These are phyloP conservation scores for Phytophthora kernoviae DNA, from an alignment of 352 stramenopile genomes.

Conservation along the genomic window DNA sequence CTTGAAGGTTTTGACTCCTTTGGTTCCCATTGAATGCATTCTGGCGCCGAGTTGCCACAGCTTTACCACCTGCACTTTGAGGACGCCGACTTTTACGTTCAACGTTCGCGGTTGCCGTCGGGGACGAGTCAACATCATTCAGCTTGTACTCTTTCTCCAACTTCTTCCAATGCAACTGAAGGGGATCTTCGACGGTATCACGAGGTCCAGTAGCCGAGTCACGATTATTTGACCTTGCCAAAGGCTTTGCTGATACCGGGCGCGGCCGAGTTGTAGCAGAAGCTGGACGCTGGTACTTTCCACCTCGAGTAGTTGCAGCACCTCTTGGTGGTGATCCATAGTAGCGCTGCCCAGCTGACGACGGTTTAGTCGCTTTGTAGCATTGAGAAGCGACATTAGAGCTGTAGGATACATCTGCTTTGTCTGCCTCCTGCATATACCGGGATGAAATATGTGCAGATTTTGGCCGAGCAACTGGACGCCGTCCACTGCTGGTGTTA, in stretches of 20 bases:
- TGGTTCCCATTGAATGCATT: constrained; percentile 5
- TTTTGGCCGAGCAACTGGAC: constrained; percentile 26
- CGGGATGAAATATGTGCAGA: constrained; percentile 43
- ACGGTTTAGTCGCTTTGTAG: constrained; percentile 62
- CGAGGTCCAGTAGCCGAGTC: not conserved
- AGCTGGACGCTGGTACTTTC: constrained; percentile 17
- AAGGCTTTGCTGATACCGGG: constrained; percentile 38
- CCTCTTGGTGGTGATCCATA: constrained; percentile 18
- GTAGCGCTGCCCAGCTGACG: constrained; percentile 44
- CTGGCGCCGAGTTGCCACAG: constrained; percentile 9
- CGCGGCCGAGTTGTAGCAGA: constrained; percentile 30
- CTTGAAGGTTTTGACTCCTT: constrained; percentile 14
- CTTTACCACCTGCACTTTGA: constrained; percentile 40
- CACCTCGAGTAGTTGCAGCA: not conserved
- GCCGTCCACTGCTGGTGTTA: constrained; percentile 1
- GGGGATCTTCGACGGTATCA: constrained; percentile 16
- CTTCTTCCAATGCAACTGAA: constrained; percentile 50
- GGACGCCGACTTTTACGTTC: constrained; percentile 31
- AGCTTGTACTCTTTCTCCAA: constrained; percentile 43
- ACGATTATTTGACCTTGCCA: constrained; percentile 9
- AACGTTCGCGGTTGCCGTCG: constrained; percentile 1
- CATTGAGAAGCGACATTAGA: constrained; percentile 64
- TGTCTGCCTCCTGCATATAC: not conserved
- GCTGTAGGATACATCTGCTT: constrained; percentile 57
- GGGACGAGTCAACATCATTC: constrained; percentile 11